phyloP scores from a whole-genome alignment of 2,329 filamentous ascomycete species.

The Aspergillus sp. region DNA sequence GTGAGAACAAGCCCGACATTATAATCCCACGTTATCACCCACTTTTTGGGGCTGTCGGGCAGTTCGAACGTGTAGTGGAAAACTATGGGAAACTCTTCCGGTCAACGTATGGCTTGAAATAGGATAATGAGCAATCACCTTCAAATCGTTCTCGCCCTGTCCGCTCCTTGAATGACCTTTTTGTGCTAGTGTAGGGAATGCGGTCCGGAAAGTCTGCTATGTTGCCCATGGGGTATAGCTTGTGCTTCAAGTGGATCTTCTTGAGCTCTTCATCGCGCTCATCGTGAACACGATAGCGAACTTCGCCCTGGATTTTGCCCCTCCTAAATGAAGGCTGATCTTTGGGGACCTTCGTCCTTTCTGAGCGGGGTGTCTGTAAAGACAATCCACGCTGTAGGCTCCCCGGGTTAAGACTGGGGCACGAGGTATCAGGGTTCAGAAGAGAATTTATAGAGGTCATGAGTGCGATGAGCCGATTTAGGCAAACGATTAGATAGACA shows the following conservation, averaged over 20 bases:
- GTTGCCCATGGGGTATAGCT: background rate
- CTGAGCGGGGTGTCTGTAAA: constrained; percentile 20
- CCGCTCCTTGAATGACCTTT: background rate
- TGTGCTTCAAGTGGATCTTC: background rate
- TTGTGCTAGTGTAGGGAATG: background rate
- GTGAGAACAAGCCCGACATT: constrained; percentile 91
- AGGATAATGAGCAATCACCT: background rate
- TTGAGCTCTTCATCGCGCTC: background rate
- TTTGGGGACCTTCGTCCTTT: background rate
- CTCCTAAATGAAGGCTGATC: background rate
- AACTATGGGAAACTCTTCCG: constrained; percentile 35
- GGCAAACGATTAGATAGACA: background rate
- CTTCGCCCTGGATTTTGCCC: background rate
- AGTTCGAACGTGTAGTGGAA: constrained; percentile 74
- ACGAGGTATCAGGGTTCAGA: constrained; percentile 60
- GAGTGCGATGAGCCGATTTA: background rate
- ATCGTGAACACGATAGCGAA: background rate
- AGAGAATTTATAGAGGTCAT: constrained; percentile 69
- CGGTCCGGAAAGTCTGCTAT: constrained; percentile 19
- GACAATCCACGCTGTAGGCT: constrained; percentile 31
- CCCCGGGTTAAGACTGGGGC: constrained; percentile 46
- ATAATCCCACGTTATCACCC: constrained; percentile 94
- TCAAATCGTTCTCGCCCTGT: background rate
- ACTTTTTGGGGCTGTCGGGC: constrained; percentile 63
- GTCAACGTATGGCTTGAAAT: constrained; percentile 13